Evolutionary conservation across 176 grass and related monocot species (phyloP).

Genomic region (Triticum urartu): DNA sequence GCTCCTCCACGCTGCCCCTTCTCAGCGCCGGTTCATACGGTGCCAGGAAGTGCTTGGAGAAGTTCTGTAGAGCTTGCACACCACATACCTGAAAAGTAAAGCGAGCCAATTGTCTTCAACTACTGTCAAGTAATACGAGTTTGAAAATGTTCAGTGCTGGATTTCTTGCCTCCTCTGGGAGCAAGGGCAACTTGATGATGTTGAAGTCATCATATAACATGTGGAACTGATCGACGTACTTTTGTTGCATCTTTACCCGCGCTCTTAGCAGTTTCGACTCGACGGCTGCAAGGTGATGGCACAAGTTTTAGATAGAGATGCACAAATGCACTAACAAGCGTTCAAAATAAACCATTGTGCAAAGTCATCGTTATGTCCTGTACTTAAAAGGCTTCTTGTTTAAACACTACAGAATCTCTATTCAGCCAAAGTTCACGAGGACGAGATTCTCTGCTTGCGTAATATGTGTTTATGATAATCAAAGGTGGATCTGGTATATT

Average conservation of each 20-base stretch:
- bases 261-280: slow-evolving; percentile 88
- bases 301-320: slow-evolving; percentile 11
- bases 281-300: slow-evolving; percentile 52
- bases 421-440: slow-evolving; percentile 9
- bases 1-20: slow-evolving; percentile 70
- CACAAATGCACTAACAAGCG: neutral
- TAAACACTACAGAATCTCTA: neutral
- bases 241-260: slow-evolving; percentile 93
- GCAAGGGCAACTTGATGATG: slow-evolving; percentile 95
- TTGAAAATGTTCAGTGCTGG: neutral
- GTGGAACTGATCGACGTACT: slow-evolving; percentile 94
- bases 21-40: slow-evolving; percentile 59
- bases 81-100: slow-evolving; percentile 73
- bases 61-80: slow-evolving; percentile 75
- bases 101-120: neutral
- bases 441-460: neutral
- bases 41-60: slow-evolving; percentile 73
- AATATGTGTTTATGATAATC: neutral
- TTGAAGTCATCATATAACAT: slow-evolving; percentile 97
- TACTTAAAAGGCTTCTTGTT: neutral
- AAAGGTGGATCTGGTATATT: neutral
- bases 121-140: neutral
- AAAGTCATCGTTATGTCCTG: neutral
- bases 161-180: slow-evolving; percentile 80
- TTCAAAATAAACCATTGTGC: neutral